Conservation (phyloP, 2,329 filamentous ascomycete genomes). For the Microdochium bolleyi region DNA sequence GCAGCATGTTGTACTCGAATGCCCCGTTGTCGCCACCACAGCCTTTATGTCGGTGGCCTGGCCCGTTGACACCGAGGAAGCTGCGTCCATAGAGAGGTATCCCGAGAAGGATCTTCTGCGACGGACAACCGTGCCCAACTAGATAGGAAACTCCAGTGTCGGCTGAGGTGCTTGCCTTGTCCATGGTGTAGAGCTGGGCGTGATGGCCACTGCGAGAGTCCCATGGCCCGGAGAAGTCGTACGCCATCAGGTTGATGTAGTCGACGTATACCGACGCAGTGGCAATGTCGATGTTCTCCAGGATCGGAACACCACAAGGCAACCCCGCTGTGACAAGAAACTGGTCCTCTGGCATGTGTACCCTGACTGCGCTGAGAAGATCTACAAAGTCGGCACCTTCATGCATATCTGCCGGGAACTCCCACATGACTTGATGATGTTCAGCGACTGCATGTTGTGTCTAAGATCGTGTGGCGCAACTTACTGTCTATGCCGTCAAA, state of each 20-base stretch:
- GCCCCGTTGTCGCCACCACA: constrained; percentile 56
- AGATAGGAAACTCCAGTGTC: constrained; percentile 60
- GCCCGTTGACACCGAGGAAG: constrained; percentile 57
- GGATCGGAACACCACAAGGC: constrained; percentile 56
- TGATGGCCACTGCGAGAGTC: constrained; percentile 62
- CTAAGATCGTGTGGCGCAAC: constrained; percentile 12
- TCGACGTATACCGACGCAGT: constrained; percentile 60
- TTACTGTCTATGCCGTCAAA: constrained; percentile 72
- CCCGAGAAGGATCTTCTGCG: constrained; percentile 66
- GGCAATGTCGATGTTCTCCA: constrained; percentile 62
- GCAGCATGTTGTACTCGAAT: constrained; percentile 68
- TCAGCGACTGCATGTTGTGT: neutral
- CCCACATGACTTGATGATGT: constrained; percentile 61
- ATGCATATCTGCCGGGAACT: constrained; percentile 58
- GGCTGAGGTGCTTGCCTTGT: constrained; percentile 55
- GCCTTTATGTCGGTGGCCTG: constrained; percentile 53
- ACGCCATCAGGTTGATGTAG: constrained; percentile 71
- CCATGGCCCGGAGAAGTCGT: constrained; percentile 73
- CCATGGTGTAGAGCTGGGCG: constrained; percentile 61
- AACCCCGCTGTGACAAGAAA: constrained; percentile 68
- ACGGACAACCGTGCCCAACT: constrained; percentile 55
- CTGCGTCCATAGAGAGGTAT: constrained; percentile 70
- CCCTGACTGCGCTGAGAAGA: constrained; percentile 58
- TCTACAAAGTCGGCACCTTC: constrained; percentile 65
- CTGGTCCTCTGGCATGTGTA: constrained; percentile 57